Evolutionary conservation across 371 early-diverging fungal species (phyloP).

Genomic region (Rhizopus stolonifer): DNA sequence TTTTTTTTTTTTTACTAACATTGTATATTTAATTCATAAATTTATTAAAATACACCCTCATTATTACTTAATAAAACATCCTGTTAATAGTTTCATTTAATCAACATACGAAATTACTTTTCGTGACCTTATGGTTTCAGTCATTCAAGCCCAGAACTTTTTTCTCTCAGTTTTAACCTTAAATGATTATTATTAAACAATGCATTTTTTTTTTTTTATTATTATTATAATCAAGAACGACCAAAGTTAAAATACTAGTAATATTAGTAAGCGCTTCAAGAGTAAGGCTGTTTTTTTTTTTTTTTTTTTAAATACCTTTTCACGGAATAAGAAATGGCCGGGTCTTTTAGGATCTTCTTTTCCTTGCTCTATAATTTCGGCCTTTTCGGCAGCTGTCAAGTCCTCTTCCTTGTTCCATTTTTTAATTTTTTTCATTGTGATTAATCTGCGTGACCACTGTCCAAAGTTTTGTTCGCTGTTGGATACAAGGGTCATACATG

Average conservation of each 20-base stretch:
- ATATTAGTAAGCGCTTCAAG: background rate
- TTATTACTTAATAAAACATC: too few relatives aligned
- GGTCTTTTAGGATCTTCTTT: conserved; percentile 39
- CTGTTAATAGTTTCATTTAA: too few relatives aligned
- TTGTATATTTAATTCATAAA: background rate
- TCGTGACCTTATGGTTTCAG: too few relatives aligned
- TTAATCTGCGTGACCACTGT: conserved; percentile 89
- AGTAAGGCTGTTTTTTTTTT: background rate
- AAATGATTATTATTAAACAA: too few relatives aligned
- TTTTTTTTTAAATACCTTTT: conserved; percentile 30
- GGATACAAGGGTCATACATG: conserved; percentile 74
- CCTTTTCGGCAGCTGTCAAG: conserved; percentile 14
- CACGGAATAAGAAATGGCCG: conserved; percentile 50
- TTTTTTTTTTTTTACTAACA: background rate
- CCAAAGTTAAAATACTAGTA: conserved; percentile 25
- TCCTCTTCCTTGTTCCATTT: conserved; percentile 24
- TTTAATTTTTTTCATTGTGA: conserved; percentile 88
- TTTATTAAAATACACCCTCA: too few relatives aligned
- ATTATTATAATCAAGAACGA: background rate
- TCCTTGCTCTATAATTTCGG: conserved; percentile 22
- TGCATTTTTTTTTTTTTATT: too few relatives aligned
- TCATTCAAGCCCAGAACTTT: too few relatives aligned
- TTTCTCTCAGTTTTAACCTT: too few relatives aligned
- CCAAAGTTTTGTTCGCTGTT: conserved; percentile 94
- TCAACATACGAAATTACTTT: too few relatives aligned